Conservation (phyloP, 352 stramenopile species). For the Phytopythium helicoides region DNA sequence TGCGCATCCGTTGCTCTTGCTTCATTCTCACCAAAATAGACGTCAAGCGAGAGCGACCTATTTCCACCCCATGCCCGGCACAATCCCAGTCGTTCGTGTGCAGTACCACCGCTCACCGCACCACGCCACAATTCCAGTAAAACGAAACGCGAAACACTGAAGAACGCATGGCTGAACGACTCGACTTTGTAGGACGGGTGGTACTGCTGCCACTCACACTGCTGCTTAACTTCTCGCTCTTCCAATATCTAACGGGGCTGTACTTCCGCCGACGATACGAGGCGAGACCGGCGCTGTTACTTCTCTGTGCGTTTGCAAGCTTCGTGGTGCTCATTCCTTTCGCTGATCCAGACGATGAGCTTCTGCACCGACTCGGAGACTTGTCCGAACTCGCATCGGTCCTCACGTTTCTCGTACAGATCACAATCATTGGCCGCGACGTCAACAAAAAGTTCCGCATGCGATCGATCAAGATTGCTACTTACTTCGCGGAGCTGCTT, state of each 20-base stretch:
- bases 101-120: no score
- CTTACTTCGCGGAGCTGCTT: conserved; percentile 21
- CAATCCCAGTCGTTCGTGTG: no score
- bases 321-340: conserved; percentile 26
- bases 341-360: conserved; percentile 9
- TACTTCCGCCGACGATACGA: conserved; percentile 25
- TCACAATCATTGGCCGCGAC: conserved; percentile 38
- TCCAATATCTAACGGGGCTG: conserved; percentile 32
- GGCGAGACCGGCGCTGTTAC: conserved; percentile 11
- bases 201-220: conserved; percentile 31
- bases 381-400: conserved; percentile 29
- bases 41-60: no score
- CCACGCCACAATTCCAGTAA: no score
- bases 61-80: no score
- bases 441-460: conserved; percentile 31
- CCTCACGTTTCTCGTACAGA: conserved; percentile 39
- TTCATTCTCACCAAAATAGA: no score
- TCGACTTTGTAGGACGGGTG: conserved; percentile 6
- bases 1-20: no score
- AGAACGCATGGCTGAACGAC: not conserved
- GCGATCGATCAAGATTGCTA: conserved; percentile 27
- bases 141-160: not conserved
- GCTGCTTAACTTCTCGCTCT: conserved; percentile 39
- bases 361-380: conserved; percentile 29
- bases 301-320: conserved; percentile 19